phyloP scores from a whole-genome alignment of 306 rosid genomes.

The Quercus aquifolioides region DNA sequence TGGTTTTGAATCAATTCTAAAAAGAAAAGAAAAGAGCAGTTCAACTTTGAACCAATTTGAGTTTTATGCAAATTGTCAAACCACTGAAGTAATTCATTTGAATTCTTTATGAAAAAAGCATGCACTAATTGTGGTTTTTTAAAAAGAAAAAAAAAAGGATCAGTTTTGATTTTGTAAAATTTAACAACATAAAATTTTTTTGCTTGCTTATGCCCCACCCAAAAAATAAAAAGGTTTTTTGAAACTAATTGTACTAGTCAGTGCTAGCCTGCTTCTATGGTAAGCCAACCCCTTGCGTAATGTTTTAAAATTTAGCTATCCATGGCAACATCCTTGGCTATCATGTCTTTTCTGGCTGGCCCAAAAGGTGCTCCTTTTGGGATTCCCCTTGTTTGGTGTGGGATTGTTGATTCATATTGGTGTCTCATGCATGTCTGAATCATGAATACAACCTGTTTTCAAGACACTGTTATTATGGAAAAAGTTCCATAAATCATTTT shows the following conservation, averaged over 20 bases:
- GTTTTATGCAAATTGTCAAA: neutral
- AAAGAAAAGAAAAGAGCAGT: neutral
- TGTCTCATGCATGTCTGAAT: neutral
- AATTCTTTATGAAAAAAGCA: neutral
- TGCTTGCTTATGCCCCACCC: too few species aligned
- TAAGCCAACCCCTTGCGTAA: neutral
- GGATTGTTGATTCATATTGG: neutral
- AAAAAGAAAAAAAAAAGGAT: neutral
- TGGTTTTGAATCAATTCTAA: neutral
- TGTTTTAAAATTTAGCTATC: neutral
- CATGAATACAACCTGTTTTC: neutral
- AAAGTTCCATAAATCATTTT: neutral
- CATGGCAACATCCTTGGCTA: neutral
- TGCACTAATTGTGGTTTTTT: neutral
- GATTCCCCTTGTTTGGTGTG: neutral
- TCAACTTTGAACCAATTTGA: neutral
- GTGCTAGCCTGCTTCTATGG: neutral
- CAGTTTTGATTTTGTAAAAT: neutral
- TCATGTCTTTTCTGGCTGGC: neutral
- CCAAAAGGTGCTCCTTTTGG: neutral
- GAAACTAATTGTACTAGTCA: too few species aligned
- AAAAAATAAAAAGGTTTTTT: too few species aligned
- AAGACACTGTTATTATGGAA: neutral
- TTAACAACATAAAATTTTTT: neutral
- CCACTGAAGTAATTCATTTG: neutral